Conservation (phyloP, 768 basidiomycete genomes). For the Sistotremastrum suecicum region DNA sequence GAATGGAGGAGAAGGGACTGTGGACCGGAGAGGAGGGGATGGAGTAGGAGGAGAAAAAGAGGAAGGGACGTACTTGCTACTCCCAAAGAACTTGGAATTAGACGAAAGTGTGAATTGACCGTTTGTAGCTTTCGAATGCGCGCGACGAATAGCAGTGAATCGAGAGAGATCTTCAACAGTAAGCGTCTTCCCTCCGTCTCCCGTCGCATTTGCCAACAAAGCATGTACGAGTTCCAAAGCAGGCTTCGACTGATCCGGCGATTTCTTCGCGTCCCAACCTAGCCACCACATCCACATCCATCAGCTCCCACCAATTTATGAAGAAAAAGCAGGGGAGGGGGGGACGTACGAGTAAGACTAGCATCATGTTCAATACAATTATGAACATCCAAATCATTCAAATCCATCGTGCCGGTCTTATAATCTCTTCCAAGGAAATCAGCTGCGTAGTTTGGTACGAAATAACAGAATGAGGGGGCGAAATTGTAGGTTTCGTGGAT, state of each 20-base stretch:
- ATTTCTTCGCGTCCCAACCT: too few species aligned
- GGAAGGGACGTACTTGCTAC: conserved; percentile 40
- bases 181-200: conserved; percentile 34
- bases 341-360: conserved; percentile 39
- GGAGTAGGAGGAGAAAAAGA: background rate
- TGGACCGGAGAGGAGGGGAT: background rate
- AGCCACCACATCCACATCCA: too few species aligned
- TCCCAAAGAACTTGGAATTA: conserved; percentile 48
- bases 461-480: conserved; percentile 48
- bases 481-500: conserved; percentile 58
- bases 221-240: conserved; percentile 33
- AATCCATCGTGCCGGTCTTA: conserved; percentile 40
- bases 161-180: conserved; percentile 45
- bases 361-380: conserved; percentile 67
- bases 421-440: conserved; percentile 43
- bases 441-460: conserved; percentile 49
- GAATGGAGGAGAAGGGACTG: background rate
- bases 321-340: too few species aligned
- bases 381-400: conserved; percentile 55
- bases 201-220: conserved; percentile 43
- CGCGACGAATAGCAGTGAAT: conserved; percentile 44
- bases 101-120: conserved; percentile 36
- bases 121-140: conserved; percentile 38
- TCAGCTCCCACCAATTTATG: too few species aligned
- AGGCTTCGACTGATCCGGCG: conserved; percentile 39